A percentile compares a stretch with the other conserved stretches of the same genome.
Evolutionary conservation across 1,284 basidiomycete species (phyloP).

Genomic region (Ceratobasidium sp.): DNA sequence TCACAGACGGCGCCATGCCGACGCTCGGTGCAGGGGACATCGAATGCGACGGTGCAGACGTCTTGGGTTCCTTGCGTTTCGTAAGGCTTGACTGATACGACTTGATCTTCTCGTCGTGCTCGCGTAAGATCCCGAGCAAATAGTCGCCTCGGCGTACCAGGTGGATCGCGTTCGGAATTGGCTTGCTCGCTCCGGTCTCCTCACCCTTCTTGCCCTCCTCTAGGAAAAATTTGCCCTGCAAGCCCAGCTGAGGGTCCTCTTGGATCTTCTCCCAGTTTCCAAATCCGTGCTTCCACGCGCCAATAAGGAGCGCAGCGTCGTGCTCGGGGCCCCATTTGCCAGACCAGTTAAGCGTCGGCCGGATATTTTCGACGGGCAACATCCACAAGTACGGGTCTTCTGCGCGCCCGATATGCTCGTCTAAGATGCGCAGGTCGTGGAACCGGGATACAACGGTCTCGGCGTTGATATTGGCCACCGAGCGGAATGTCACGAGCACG

Average conservation of each 20-base stretch:
- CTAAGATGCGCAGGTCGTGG: conserved; percentile 90
- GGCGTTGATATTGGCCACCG: conserved; percentile 94
- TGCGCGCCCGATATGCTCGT: conserved; percentile 74
- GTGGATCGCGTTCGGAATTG: conserved; percentile 96
- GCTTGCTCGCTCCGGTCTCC: conserved; percentile 72
- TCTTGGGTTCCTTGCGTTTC: conserved; percentile 45
- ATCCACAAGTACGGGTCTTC: conserved; percentile 84
- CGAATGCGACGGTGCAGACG: conserved; percentile 33
- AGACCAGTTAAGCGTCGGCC: conserved; percentile 95
- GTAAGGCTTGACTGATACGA: conserved; percentile 69
- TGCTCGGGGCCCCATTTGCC: conserved; percentile 94
- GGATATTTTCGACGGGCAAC: conserved; percentile 91
- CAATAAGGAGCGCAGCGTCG: conserved; percentile 93
- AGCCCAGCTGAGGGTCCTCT: conserved; percentile 83
- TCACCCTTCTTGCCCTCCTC: conserved; percentile 95
- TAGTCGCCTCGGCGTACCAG: conserved; percentile 97
- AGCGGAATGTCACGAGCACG: conserved; percentile 89
- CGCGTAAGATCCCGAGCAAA: conserved; percentile 86
- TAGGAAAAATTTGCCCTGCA: conserved; percentile 95
- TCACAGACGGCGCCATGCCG: conserved; percentile 41
- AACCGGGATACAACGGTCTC: conserved; percentile 94
- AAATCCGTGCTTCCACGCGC: conserved; percentile 94
- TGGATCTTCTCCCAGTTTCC: conserved; percentile 97
- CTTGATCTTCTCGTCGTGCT: conserved; percentile 91
- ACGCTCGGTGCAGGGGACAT: conserved; percentile 45